Conservation (phyloP, 225 moss, liverwort and hornwort species). For the Marchantia paleacea region DNA sequence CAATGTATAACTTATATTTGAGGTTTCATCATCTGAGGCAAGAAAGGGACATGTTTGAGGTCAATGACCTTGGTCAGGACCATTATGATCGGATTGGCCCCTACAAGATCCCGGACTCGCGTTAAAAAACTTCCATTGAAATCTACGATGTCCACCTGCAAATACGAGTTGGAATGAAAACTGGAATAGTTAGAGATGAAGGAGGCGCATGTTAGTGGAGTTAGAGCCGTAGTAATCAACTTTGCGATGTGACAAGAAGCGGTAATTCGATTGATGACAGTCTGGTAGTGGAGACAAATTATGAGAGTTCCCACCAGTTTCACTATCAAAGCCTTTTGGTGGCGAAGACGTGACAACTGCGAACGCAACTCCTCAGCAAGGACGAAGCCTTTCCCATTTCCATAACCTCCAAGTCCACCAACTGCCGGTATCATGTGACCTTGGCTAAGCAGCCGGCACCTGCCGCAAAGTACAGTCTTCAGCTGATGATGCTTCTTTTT, state of each 20-base stretch:
- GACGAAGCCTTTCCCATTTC: conserved; percentile 78
- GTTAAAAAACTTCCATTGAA: conserved; percentile 97
- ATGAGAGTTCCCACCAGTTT: conserved; percentile 58
- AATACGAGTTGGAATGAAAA: neutral
- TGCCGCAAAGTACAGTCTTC: conserved; percentile 94
- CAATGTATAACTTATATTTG: neutral
- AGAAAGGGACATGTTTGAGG: neutral
- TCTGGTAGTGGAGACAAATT: neutral
- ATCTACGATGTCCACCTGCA: conserved; percentile 92
- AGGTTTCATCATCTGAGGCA: neutral
- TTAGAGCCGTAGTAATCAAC: too few species aligned
- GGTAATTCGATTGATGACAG: too few species aligned
- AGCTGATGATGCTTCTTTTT: conserved; percentile 98
- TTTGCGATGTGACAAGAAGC: too few species aligned
- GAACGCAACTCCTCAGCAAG: conserved; percentile 84
- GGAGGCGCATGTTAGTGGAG: too few species aligned
- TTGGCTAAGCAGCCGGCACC: conserved; percentile 92
- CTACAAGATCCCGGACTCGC: conserved; percentile 94
- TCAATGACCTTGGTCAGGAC: conserved; percentile 83
- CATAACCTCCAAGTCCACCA: conserved; percentile 91
- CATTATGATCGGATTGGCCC: conserved; percentile 88
- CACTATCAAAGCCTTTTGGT: conserved; percentile 81
- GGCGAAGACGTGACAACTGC: conserved; percentile 80
- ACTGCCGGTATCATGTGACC: conserved; percentile 99
- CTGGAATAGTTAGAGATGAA: too few species aligned